Percentiles rank a stretch among this genome's conserved stretches.
Evolutionary conservation across 345 rosid species (phyloP).

Genomic region (Eucalyptus victrix): DNA sequence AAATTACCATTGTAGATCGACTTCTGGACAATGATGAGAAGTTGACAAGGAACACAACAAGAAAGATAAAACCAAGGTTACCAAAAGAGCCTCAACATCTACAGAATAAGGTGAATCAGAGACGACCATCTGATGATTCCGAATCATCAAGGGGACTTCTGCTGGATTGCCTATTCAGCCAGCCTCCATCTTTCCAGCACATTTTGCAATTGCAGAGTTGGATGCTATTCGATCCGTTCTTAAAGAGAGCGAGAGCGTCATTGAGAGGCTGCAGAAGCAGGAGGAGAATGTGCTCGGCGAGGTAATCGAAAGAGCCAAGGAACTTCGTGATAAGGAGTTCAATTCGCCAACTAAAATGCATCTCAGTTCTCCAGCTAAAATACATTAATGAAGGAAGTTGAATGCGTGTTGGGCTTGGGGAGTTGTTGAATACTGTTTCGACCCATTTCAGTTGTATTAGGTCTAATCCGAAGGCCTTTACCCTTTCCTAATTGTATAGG

Average conservation of each 20-base stretch:
- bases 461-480: too few relatives aligned
- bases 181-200: conserved; percentile 32
- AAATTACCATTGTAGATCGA: conserved; percentile 5
- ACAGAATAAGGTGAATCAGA: conserved; percentile 25
- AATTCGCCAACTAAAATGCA: not conserved
- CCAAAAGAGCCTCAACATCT: conserved; percentile 12
- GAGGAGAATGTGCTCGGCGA: conserved; percentile 54
- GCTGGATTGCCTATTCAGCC: conserved; percentile 44
- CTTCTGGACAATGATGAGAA: conserved; percentile 35
- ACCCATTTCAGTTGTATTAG: too few relatives aligned
- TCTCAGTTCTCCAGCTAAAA: not conserved
- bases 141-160: too few relatives aligned
- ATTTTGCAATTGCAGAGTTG: conserved; percentile 33
- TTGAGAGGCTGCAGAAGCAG: conserved; percentile 58
- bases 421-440: too few relatives aligned
- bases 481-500: too few relatives aligned
- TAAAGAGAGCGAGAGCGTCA: conserved; percentile 57
- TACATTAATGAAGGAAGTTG: too few relatives aligned
- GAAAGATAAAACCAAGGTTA: conserved; percentile 41
- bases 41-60: conserved; percentile 35
- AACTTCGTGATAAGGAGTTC: conserved; percentile 76
- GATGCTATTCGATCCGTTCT: conserved; percentile 50
- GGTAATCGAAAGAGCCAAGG: conserved; percentile 74
- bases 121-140: conserved; percentile 25
- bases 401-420: too few relatives aligned